Percentiles rank a stretch among this genome's conserved stretches.
Conservation (phyloP, 495 filamentous ascomycete species). For the Penicillium verhagenii region DNA sequence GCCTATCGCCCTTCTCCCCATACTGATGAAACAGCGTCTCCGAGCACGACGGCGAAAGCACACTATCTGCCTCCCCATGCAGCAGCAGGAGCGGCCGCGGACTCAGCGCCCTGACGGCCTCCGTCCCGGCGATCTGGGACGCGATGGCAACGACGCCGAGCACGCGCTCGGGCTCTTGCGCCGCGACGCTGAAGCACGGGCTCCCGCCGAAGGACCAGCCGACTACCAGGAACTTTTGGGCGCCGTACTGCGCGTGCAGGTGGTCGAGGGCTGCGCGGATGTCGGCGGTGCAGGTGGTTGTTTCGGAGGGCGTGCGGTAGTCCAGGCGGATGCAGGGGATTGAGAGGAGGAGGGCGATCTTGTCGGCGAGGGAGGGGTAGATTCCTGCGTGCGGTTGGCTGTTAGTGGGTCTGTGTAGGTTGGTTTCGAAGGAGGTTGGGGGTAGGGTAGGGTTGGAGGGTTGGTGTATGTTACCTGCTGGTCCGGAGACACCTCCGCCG, state of each 20-base stretch:
- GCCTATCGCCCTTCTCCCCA: neutral
- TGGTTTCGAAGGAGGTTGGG: neutral
- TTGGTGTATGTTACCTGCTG: slow-evolving; percentile 6
- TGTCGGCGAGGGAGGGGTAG: slow-evolving; percentile 43
- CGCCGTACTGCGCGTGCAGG: slow-evolving; percentile 29
- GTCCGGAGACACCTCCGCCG: slow-evolving; percentile 45
- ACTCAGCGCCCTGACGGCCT: neutral
- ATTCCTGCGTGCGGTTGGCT: no score
- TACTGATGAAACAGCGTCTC: neutral
- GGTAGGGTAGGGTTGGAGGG: neutral
- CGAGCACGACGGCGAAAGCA: neutral
- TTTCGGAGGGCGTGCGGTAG: slow-evolving; percentile 40
- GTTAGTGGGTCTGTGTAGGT: no score
- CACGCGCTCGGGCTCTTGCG: neutral
- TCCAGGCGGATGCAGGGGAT: slow-evolving; percentile 43
- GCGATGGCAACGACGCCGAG: neutral
- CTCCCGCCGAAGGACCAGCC: slow-evolving; percentile 42
- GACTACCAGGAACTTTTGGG: slow-evolving; percentile 38
- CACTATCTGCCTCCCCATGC: neutral
- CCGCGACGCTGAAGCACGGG: neutral
- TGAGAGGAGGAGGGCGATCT: slow-evolving; percentile 35
- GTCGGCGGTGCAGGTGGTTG: slow-evolving; percentile 34
- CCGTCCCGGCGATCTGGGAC: slow-evolving; percentile 1
- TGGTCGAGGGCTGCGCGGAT: slow-evolving; percentile 37
- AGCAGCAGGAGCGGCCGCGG: neutral